Evolutionary conservation across 2,329 filamentous ascomycete species (phyloP).

Genomic region (Diaporthe amygdali): DNA sequence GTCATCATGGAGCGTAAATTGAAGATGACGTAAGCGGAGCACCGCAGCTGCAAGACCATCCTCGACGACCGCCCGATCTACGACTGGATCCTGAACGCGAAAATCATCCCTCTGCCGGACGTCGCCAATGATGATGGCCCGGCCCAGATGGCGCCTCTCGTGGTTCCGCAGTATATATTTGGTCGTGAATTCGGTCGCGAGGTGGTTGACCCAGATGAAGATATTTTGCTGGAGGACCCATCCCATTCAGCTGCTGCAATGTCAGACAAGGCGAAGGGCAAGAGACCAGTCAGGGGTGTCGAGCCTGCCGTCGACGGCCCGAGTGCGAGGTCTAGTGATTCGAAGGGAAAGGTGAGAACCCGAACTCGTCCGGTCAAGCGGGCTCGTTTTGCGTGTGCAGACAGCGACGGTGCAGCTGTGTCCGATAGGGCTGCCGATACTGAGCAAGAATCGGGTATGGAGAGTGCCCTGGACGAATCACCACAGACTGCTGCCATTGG

Average conservation of each 20-base stretch:
- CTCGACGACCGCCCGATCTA: slow-evolving; percentile 63
- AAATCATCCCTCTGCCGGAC: slow-evolving; percentile 43
- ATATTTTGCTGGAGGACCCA: slow-evolving; percentile 40
- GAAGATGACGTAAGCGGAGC: slow-evolving; percentile 74
- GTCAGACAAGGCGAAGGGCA: neutral
- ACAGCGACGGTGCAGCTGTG: neutral
- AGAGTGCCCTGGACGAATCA: neutral
- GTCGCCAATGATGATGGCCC: slow-evolving; percentile 35
- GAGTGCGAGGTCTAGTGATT: too few relatives aligned
- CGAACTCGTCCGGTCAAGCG: neutral
- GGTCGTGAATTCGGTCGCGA: slow-evolving; percentile 52
- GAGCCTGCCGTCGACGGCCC: neutral
- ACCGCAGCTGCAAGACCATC: slow-evolving; percentile 60
- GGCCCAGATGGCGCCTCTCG: slow-evolving; percentile 55
- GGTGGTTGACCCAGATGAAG: slow-evolving; percentile 50
- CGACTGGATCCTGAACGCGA: slow-evolving; percentile 61
- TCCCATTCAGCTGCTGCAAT: neutral
- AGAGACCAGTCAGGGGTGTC: neutral
- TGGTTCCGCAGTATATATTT: slow-evolving; percentile 54
- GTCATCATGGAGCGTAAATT: slow-evolving; percentile 76
- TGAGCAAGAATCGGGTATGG: neutral
- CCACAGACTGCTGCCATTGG: neutral
- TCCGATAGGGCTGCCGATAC: too few relatives aligned
- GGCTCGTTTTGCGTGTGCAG: neutral
- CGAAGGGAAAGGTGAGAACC: neutral